Conservation (phyloP, 257 asterid species). For the Primulina huaijiensis region DNA sequence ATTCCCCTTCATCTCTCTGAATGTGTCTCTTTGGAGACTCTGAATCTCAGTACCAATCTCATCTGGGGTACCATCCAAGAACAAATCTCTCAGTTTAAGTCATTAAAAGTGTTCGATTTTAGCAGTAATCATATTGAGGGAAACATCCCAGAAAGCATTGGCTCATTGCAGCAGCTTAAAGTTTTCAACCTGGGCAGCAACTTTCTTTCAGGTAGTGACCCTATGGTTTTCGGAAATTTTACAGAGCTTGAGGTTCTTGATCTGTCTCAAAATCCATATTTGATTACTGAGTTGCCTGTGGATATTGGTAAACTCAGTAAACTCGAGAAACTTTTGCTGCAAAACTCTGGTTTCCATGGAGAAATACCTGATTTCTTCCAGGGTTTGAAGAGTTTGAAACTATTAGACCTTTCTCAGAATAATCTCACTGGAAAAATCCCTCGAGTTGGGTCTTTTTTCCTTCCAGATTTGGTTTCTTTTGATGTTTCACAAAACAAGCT, state of each 20-base stretch:
- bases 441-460: constrained; percentile 31
- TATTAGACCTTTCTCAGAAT: constrained; percentile 66
- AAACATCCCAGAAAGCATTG: constrained; percentile 66
- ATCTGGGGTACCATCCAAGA: constrained; percentile 87
- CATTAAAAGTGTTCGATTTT: constrained; percentile 54
- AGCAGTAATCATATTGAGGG: constrained; percentile 78
- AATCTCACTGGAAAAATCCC: constrained; percentile 66
- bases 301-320: constrained; percentile 46
- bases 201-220: constrained; percentile 68
- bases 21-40: constrained; percentile 49
- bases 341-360: constrained; percentile 70
- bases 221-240: constrained; percentile 54
- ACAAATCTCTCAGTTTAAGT: constrained; percentile 57
- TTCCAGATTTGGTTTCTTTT: constrained; percentile 65
- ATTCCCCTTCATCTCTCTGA: constrained; percentile 74
- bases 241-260: constrained; percentile 68
- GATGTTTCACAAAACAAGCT: constrained; percentile 79
- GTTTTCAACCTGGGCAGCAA: constrained; percentile 67
- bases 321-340: constrained; percentile 59
- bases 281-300: constrained; percentile 64
- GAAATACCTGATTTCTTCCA: constrained; percentile 50
- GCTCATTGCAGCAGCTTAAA: constrained; percentile 46
- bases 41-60: constrained; percentile 71
- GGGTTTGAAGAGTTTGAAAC: constrained; percentile 48
- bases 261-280: constrained; percentile 69